These are phyloP conservation scores for Fusarium secorum DNA, from an alignment of 2,329 filamentous ascomycete species.

Conservation along the genomic window DNA sequence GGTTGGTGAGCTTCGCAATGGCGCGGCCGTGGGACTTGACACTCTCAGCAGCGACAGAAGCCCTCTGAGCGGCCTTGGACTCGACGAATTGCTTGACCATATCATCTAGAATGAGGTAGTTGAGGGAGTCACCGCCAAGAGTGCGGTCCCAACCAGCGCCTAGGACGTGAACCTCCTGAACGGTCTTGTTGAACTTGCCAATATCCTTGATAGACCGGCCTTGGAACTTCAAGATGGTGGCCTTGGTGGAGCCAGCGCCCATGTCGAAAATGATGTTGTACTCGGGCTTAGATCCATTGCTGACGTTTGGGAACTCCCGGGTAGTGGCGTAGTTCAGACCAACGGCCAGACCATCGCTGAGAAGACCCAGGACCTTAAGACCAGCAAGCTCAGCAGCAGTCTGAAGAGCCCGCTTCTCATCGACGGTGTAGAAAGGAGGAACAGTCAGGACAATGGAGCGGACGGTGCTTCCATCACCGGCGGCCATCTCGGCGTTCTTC, in stretches of 20 bases:
- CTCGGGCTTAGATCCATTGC: constrained; percentile 85
- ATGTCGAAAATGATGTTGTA: constrained; percentile 96
- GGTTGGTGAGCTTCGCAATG: constrained; percentile 90
- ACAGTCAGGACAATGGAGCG: constrained; percentile 88
- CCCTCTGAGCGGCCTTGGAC: constrained; percentile 71
- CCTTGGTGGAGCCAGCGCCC: constrained; percentile 93
- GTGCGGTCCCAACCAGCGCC: constrained; percentile 89
- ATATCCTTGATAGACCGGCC: constrained; percentile 88
- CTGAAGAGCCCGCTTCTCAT: constrained; percentile 88
- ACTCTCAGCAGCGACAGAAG: constrained; percentile 66
- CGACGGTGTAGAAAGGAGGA: constrained; percentile 86
- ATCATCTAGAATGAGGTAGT: constrained; percentile 86
- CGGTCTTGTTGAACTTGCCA: constrained; percentile 92
- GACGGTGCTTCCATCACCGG: constrained; percentile 76
- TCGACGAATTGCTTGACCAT: constrained; percentile 83
- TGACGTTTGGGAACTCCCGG: constrained; percentile 85
- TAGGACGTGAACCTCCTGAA: constrained; percentile 92
- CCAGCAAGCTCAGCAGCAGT: constrained; percentile 88
- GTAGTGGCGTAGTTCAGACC: constrained; percentile 94
- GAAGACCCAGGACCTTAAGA: constrained; percentile 81
- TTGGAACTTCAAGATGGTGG: constrained; percentile 89
- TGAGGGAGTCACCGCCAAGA: constrained; percentile 89
- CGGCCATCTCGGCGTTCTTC: constrained; percentile 84
- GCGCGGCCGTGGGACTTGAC: constrained; percentile 82
- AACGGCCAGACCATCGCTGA: constrained; percentile 91